Conservation (phyloP, 2,329 filamentous ascomycete genomes). For the Lasiodiplodia gonubiensis region DNA sequence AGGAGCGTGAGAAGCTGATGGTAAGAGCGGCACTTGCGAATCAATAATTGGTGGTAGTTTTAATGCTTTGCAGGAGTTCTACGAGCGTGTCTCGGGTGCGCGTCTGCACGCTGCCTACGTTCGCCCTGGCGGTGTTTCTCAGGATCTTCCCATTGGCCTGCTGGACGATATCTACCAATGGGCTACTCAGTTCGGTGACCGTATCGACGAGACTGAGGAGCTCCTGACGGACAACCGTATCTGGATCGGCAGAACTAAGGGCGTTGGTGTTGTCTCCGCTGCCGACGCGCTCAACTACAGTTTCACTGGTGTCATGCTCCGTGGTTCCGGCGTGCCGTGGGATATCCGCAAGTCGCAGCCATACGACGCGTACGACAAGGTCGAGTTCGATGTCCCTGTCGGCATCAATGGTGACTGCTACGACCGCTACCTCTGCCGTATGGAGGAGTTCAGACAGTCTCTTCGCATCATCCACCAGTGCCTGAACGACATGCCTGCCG, state of each 20-base stretch:
- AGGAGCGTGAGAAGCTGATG: constrained; percentile 99
- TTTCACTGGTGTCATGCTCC: constrained; percentile 97
- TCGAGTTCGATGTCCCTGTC: constrained; percentile 97
- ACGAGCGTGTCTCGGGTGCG: constrained; percentile 97
- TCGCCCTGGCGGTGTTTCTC: constrained; percentile 92
- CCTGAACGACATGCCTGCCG: constrained; percentile 97
- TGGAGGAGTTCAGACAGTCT: constrained; percentile 99
- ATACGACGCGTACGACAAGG: constrained; percentile 96
- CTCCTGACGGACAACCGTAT: constrained; percentile 99
- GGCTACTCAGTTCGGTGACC: constrained; percentile 98
- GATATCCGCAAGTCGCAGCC: constrained; percentile 96
- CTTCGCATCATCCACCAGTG: constrained; percentile 99
- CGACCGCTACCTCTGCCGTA: constrained; percentile 97
- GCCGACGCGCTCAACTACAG: constrained; percentile 95
- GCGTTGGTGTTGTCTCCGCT: constrained; percentile 88
- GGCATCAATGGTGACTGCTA: constrained; percentile 98
- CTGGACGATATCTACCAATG: constrained; percentile 99
- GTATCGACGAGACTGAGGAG: constrained; percentile 98
- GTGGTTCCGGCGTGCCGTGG: constrained; percentile 94
- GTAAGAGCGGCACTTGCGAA: constrained; percentile 58
- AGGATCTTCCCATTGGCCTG: constrained; percentile 91
- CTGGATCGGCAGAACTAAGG: constrained; percentile 93
- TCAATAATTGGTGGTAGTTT: constrained; percentile 5
- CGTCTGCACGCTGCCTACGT: constrained; percentile 97
- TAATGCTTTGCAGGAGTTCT: constrained; percentile 78